Conservation (phyloP, 1,284 basidiomycete species). For the Inonotus hispidus region DNA sequence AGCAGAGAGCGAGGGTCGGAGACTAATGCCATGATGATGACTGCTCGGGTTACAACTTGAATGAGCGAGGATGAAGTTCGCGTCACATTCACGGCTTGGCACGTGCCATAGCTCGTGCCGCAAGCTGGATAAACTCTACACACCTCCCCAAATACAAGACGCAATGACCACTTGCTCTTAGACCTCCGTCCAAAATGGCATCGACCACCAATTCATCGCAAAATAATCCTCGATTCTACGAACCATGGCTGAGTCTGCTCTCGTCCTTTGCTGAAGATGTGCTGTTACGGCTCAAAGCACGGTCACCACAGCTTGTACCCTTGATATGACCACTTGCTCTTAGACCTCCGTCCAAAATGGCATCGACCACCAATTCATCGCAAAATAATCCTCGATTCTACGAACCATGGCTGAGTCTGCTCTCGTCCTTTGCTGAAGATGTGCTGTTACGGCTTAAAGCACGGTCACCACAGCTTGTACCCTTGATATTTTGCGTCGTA, state of each 20-base stretch:
- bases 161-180: too few relatives aligned
- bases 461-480: slow-evolving; percentile 50
- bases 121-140: too few relatives aligned
- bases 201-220: neutral
- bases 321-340: slow-evolving; percentile 36
- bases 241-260: neutral
- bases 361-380: neutral
- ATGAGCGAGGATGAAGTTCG: neutral
- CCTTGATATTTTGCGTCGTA: slow-evolving; percentile 52
- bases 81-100: too few relatives aligned
- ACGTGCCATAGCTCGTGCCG: too few relatives aligned
- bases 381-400: neutral
- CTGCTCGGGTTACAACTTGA: neutral
- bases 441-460: slow-evolving; percentile 35
- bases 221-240: neutral
- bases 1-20: slow-evolving; percentile 24
- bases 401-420: neutral
- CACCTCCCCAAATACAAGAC: too few relatives aligned
- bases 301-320: slow-evolving; percentile 53
- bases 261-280: neutral
- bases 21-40: neutral
- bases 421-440: neutral
- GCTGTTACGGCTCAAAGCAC: slow-evolving; percentile 36
- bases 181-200: too few relatives aligned
- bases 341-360: neutral